Conservation (phyloP, 163 green algal genomes). For the Chlamydomonas reinhardtii region DNA sequence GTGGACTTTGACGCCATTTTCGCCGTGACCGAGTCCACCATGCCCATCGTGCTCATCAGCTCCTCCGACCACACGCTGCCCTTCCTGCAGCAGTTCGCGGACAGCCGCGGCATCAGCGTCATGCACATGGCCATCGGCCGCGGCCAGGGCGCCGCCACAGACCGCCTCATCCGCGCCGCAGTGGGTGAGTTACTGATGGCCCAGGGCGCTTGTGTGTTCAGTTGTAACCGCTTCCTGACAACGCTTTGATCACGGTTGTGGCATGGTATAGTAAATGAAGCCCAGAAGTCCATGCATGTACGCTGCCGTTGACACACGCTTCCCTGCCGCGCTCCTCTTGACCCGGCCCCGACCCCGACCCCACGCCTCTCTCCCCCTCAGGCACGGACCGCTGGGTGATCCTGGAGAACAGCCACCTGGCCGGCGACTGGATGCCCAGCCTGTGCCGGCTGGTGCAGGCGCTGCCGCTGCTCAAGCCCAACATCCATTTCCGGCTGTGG, state of each 20-base stretch:
- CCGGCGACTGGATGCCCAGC: conserved; percentile 83
- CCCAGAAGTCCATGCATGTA: too few species aligned
- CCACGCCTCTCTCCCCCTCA: not conserved
- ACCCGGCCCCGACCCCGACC: not conserved
- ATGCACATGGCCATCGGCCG: conserved; percentile 62
- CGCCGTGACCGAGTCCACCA: conserved; percentile 19
- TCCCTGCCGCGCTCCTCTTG: too few species aligned
- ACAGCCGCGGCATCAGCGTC: conserved; percentile 45
- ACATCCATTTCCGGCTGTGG: conserved; percentile 88
- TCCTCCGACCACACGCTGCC: conserved; percentile 56
- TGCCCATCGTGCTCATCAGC: conserved; percentile 59
- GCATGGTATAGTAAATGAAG: too few species aligned
- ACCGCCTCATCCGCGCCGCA: conserved; percentile 52
- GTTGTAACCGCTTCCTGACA: too few species aligned
- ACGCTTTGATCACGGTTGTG: too few species aligned
- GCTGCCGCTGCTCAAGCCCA: conserved; percentile 65
- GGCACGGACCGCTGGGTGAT: conserved; percentile 75
- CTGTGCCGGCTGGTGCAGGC: conserved; percentile 83
- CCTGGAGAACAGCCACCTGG: conserved; percentile 88
- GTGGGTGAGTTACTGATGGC: conserved; percentile 11
- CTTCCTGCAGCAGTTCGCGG: conserved; percentile 60
- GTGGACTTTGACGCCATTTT: conserved; percentile 59
- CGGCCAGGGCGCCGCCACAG: conserved; percentile 52
- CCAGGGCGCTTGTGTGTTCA: too few species aligned
- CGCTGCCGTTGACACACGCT: too few species aligned